These are phyloP conservation scores for Sporisorium scitamineum DNA, from an alignment of 1,284 basidiomycete species.

Conservation along the genomic window DNA sequence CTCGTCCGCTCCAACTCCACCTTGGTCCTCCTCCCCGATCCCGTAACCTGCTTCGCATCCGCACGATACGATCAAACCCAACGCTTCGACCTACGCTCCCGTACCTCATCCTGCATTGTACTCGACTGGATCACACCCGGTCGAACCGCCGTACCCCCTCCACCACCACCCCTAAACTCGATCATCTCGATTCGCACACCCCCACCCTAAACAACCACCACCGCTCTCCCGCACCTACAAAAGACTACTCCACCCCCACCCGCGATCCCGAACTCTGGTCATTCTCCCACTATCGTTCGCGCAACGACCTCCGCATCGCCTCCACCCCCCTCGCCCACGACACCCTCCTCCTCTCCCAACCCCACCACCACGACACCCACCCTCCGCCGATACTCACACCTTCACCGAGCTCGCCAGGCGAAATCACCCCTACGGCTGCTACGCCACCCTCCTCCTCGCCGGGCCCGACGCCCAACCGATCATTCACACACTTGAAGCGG, in stretches of 20 bases:
- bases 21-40: slow-evolving; percentile 61
- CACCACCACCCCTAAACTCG: background rate
- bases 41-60: slow-evolving; percentile 63
- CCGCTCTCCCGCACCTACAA: too few species aligned
- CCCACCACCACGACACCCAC: background rate
- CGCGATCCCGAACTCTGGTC: slow-evolving; percentile 83
- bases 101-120: slow-evolving; percentile 54
- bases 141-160: slow-evolving; percentile 23
- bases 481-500: slow-evolving; percentile 72
- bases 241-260: background rate
- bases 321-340: slow-evolving; percentile 79
- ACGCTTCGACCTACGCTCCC: slow-evolving; percentile 57
- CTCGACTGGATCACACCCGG: slow-evolving; percentile 68
- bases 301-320: slow-evolving; percentile 83
- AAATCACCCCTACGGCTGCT: slow-evolving; percentile 83
- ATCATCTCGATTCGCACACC: slow-evolving; percentile 35
- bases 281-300: slow-evolving; percentile 84
- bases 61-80: slow-evolving; percentile 63
- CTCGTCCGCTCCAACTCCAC: slow-evolving; percentile 56
- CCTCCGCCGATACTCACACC: too few species aligned
- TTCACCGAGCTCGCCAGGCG: slow-evolving; percentile 73
- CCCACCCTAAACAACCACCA: too few species aligned
- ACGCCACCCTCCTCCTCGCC: slow-evolving; percentile 81
- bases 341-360: slow-evolving; percentile 78
- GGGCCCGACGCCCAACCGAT: slow-evolving; percentile 75